Evolutionary conservation across 2,329 filamentous ascomycete genomes (phyloP).

Genomic region (Sporothrix euskadiensis): DNA sequence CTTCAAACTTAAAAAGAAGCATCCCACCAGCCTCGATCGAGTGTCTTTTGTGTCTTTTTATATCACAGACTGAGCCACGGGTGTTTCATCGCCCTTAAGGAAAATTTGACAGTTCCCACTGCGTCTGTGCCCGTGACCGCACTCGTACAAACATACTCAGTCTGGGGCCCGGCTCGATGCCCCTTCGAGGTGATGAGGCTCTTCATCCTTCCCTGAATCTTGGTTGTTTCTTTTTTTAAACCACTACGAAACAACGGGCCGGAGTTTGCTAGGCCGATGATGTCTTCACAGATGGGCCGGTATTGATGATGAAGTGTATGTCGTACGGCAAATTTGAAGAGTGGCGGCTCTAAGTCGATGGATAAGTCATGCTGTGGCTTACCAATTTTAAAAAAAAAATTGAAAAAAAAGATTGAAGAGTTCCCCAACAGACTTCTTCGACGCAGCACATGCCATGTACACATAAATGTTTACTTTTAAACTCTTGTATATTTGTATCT

Average conservation of each 20-base stretch:
- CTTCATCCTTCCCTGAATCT: background rate
- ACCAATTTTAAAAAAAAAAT: background rate
- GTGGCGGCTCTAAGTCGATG: background rate
- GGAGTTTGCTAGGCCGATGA: background rate
- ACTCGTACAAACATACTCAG: background rate
- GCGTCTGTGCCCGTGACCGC: background rate
- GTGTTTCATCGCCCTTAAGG: conserved; percentile 5
- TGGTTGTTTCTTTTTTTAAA: conserved; percentile 3
- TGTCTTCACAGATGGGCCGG: background rate
- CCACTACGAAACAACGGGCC: background rate
- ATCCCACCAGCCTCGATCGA: background rate
- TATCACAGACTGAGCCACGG: background rate
- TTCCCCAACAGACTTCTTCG: background rate
- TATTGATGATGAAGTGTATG: background rate
- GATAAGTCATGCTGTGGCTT: background rate
- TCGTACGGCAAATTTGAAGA: background rate
- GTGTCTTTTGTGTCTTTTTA: background rate
- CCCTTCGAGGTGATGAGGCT: background rate
- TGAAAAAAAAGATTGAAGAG: no score
- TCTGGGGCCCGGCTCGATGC: conserved; percentile 1
- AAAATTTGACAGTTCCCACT: background rate
- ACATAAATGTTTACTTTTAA: background rate
- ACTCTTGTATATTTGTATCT: background rate
- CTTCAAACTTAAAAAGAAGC: background rate
- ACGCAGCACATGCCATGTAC: background rate